Conservation (phyloP, 345 rosid species). For the Linum trigynum region DNA sequence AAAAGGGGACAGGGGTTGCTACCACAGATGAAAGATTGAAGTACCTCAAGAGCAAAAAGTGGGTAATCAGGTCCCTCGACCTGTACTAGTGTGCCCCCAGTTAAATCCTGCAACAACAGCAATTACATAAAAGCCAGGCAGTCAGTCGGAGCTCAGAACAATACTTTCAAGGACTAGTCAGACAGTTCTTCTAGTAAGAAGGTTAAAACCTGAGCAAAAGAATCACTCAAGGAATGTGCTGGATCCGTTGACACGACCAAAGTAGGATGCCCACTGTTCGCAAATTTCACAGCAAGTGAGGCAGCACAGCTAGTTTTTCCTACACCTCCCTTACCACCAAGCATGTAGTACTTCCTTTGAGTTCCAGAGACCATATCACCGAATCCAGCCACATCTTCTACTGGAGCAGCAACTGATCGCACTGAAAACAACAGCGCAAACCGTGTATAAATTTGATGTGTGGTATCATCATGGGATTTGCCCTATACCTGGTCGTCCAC, state of each 20-base stretch:
- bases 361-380: constrained; percentile 85
- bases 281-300: constrained; percentile 92
- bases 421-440: constrained; percentile 35
- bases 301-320: constrained; percentile 98
- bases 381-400: constrained; percentile 60
- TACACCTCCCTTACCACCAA: constrained; percentile 98
- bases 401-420: constrained; percentile 69
- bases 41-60: constrained; percentile 90
- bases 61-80: constrained; percentile 93
- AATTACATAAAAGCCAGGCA: background rate
- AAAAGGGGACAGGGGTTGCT: background rate
- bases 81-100: constrained; percentile 76
- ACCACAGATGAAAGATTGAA: constrained; percentile 10
- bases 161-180: background rate
- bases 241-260: constrained; percentile 97
- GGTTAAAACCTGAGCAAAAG: constrained; percentile 75
- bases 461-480: background rate
- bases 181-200: background rate
- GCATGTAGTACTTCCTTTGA: constrained; percentile 83
- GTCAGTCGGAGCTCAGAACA: background rate
- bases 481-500: too few species aligned
- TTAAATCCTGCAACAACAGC: constrained; percentile 51
- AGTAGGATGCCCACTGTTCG: constrained; percentile 93
- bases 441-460: background rate
- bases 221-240: constrained; percentile 94